Conservation (phyloP, 2,329 filamentous ascomycete genomes). For the Fusarium devonianum region DNA sequence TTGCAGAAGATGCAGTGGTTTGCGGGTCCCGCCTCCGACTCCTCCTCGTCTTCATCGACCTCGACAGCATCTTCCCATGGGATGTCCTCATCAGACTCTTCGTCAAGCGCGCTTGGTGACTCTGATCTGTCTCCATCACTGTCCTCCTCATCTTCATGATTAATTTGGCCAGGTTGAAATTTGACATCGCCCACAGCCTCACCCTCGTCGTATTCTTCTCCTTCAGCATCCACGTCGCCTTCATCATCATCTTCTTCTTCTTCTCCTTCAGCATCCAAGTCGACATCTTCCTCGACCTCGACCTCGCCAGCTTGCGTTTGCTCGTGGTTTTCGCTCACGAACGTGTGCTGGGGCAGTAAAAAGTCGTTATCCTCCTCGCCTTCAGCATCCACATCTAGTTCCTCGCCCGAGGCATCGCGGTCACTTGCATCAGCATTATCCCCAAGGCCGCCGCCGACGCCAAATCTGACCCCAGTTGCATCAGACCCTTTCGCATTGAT, state of each 20-base stretch:
- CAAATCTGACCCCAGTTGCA: neutral
- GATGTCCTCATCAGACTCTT: constrained; percentile 55
- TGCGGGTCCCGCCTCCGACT: constrained; percentile 59
- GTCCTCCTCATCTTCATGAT: constrained; percentile 61
- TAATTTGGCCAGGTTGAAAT: constrained; percentile 57
- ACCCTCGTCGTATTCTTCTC: constrained; percentile 52
- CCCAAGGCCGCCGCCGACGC: constrained; percentile 2
- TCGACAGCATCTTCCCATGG: constrained; percentile 64
- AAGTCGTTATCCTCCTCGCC: constrained; percentile 52
- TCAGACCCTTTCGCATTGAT: constrained; percentile 32
- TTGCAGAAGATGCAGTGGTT: constrained; percentile 75
- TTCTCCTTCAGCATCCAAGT: constrained; percentile 47
- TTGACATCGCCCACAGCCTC: constrained; percentile 67
- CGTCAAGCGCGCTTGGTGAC: constrained; percentile 58
- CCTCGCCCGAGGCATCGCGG: constrained; percentile 51
- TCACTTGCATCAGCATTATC: constrained; percentile 49
- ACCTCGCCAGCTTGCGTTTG: constrained; percentile 44
- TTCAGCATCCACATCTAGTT: constrained; percentile 53
- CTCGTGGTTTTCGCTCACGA: constrained; percentile 39
- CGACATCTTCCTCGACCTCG: constrained; percentile 47
- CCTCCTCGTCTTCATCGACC: constrained; percentile 60
- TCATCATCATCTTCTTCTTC: constrained; percentile 46
- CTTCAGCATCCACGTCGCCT: constrained; percentile 41
- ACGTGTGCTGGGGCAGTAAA: constrained; percentile 39
- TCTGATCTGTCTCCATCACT: constrained; percentile 56